A percentile compares a stretch with the other conserved stretches of the same genome.
phyloP scores from a whole-genome alignment of 352 stramenopile species.

The Phytophthora nicotianae region DNA sequence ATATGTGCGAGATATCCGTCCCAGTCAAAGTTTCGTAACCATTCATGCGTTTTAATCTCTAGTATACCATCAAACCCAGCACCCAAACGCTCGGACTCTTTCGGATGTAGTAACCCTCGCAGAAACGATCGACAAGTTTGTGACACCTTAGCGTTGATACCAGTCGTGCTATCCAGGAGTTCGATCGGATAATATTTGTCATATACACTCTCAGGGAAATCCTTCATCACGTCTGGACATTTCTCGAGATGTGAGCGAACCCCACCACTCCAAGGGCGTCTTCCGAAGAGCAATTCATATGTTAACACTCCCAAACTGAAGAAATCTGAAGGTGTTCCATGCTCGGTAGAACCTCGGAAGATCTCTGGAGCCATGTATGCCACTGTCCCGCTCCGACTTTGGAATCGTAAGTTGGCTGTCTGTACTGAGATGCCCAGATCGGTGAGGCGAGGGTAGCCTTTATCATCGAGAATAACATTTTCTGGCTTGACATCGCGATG shows the following conservation, averaged over 20 bases:
- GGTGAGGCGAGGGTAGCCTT: constrained; percentile 72
- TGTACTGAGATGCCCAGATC: constrained; percentile 80
- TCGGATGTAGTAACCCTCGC: constrained; percentile 53
- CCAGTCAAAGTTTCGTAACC: constrained; percentile 66
- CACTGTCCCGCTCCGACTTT: constrained; percentile 63
- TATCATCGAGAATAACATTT: constrained; percentile 86
- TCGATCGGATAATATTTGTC: constrained; percentile 61
- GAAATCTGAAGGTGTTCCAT: constrained; percentile 64
- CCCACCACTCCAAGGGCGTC: constrained; percentile 46
- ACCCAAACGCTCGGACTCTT: constrained; percentile 51
- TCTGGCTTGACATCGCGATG: constrained; percentile 88
- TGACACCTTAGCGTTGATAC: constrained; percentile 27
- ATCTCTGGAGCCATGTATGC: constrained; percentile 81
- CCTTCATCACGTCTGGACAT: constrained; percentile 29
- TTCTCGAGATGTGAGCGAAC: constrained; percentile 44
- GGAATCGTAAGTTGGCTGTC: constrained; percentile 42
- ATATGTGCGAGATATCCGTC: constrained; percentile 41
- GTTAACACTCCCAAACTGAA: constrained; percentile 68
- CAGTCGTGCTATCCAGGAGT: constrained; percentile 37
- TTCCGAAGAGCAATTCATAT: constrained; percentile 57
- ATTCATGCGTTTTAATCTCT: constrained; percentile 63
- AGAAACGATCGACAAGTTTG: constrained; percentile 48
- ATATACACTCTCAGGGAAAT: constrained; percentile 33
- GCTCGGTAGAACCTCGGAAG: constrained; percentile 54
- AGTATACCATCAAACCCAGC: constrained; percentile 22